These are phyloP conservation scores for Trichomonas tenax DNA, from an alignment of 208 protist species.

Conservation along the genomic window DNA sequence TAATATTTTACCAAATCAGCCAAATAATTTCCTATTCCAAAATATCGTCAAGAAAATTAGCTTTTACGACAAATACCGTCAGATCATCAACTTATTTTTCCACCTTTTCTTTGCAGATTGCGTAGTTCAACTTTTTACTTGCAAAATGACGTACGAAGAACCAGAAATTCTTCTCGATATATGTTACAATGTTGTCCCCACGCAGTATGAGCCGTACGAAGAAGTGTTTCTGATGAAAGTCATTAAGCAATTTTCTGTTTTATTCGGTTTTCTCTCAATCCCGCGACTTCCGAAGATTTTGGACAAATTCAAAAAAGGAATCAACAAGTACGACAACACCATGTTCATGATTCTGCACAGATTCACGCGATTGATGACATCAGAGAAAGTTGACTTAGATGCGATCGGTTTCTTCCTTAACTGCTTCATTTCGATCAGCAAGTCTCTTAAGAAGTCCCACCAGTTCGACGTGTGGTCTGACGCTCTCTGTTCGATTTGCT, in stretches of 20 bases:
- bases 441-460: background rate
- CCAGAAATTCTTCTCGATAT: background rate
- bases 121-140: background rate
- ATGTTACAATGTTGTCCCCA: background rate
- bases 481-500: background rate
- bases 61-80: background rate
- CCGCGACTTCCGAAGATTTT: background rate
- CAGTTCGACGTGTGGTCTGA: background rate
- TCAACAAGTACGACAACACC: background rate
- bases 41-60: background rate
- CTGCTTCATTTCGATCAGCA: background rate
- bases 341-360: background rate
- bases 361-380: background rate
- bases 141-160: too few species aligned
- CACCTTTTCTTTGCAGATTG: conserved; percentile 5
- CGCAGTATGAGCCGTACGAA: background rate
- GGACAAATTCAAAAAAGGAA: background rate
- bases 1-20: background rate
- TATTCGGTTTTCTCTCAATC: background rate
- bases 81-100: background rate
- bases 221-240: background rate
- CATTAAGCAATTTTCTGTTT: background rate
- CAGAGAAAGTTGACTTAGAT: background rate
- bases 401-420: background rate
- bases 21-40: background rate